Base-by-base conservation (phyloP, 2,329 filamentous ascomycete genomes). In the Tolypocladium tundrense region DNA sequence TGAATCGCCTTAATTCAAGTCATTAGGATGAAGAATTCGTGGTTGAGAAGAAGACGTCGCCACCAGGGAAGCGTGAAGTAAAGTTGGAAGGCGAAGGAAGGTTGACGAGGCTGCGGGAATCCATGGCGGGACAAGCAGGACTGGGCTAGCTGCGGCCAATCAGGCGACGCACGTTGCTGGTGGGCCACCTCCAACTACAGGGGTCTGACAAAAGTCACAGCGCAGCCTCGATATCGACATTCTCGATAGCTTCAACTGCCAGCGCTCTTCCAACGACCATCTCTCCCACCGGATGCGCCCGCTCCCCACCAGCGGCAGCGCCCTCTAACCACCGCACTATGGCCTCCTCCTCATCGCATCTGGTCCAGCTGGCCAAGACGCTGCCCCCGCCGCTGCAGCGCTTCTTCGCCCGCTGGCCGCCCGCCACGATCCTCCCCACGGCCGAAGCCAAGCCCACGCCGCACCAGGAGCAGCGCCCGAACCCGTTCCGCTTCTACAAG, bases 331-430 rank as follows among this genome's bases (percentile, higher is more conserved):
- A 54, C 53, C 53, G 33, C 61, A 65, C 56, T 45, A 74, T 75
- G 73, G 68, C 72, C 37, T 69, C 72, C 57, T 50, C 72, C 57
- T 50, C 72, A 56, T 63, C 73, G 58, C 65, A 74, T 55, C 75
- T 77, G 63, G 71, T 84, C 63, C 75, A 79, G 66, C 79, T 91
- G 59, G 88, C 88, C 60, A 84, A 86, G 73, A 78, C 82, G 63
- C 84, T 97, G 45, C 94, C 91, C 10, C 78, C 83, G 57, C 87
- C 87, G 45, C 83, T 99, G 52, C 83, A 88, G 69, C 85, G 86
- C 67, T 97, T 99, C 82, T 88, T 99, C 74, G 88, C 88, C 58
- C 88, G 89, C 63, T 97, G 93, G 73, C 94, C 94, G 48, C 91
- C 93, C 53, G 81, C 77, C 56, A 73, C 81, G 64, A 80, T 87